Conservation (phyloP, 768 basidiomycete genomes). For the Calvatia gigantea region DNA sequence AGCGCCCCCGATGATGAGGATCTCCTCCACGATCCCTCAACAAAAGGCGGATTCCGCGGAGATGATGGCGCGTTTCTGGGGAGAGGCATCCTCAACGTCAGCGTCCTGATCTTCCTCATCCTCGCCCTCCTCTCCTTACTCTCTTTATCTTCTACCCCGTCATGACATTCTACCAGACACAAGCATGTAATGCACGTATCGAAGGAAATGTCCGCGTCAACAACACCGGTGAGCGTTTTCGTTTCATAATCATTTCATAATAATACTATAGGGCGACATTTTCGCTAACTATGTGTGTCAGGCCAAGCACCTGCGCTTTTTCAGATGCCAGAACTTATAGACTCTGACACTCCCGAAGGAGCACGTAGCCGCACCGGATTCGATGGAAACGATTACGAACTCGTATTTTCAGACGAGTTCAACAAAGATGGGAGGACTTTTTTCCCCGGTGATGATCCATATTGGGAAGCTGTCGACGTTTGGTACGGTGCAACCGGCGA, state of each 20-base stretch:
- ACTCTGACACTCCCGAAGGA: constrained; percentile 59
- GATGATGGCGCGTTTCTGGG: constrained; percentile 34
- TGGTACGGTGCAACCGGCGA: constrained; percentile 75
- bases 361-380: constrained; percentile 65
- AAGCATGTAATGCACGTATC: constrained; percentile 38
- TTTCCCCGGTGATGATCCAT: constrained; percentile 62
- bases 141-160: constrained; percentile 88
- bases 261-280: no score
- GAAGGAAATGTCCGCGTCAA: constrained; percentile 68
- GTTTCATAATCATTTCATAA: neutral
- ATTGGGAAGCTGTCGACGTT: constrained; percentile 67
- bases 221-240: constrained; percentile 31
- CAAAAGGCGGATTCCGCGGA: constrained; percentile 23
- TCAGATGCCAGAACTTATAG: constrained; percentile 61
- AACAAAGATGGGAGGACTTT: constrained; percentile 62
- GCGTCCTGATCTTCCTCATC: constrained; percentile 62
- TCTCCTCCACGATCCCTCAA: constrained; percentile 60
- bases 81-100: constrained; percentile 60
- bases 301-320: constrained; percentile 63
- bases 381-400: constrained; percentile 65
- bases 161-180: constrained; percentile 40
- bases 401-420: constrained; percentile 81
- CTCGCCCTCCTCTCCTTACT: constrained; percentile 52
- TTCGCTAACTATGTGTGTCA: no score
- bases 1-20: constrained; percentile 73